Conservation (phyloP, 2,329 filamentous ascomycete species). For the Aspergillus aculeatus region DNA sequence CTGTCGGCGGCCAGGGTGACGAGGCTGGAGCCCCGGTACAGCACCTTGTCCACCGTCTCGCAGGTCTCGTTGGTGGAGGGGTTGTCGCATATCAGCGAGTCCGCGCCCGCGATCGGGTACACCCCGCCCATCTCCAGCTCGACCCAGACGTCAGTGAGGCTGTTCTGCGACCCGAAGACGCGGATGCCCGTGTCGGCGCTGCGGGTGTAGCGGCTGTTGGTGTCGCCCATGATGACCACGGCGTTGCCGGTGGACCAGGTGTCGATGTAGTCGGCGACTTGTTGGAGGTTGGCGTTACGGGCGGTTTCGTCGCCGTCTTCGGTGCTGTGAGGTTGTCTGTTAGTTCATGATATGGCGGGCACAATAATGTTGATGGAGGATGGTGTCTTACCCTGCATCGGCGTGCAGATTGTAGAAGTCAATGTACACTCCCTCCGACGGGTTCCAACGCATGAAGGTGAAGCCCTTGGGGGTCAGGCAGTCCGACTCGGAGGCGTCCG, state of each 20-base stretch:
- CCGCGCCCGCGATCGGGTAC: slow-evolving; percentile 44
- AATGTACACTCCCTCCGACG: slow-evolving; percentile 56
- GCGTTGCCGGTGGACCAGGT: slow-evolving; percentile 58
- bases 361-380: neutral
- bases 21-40: slow-evolving; percentile 41
- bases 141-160: slow-evolving; percentile 61
- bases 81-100: slow-evolving; percentile 54
- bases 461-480: slow-evolving; percentile 70
- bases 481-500: slow-evolving; percentile 55
- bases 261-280: slow-evolving; percentile 59
- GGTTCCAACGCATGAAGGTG: slow-evolving; percentile 61
- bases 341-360: neutral
- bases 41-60: slow-evolving; percentile 67
- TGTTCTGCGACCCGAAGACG: slow-evolving; percentile 52
- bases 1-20: slow-evolving; percentile 52
- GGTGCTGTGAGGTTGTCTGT: slow-evolving; percentile 28
- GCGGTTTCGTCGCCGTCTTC: slow-evolving; percentile 54
- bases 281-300: slow-evolving; percentile 59
- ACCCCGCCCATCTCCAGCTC: slow-evolving; percentile 52
- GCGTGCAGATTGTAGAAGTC: slow-evolving; percentile 68
- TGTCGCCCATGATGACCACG: slow-evolving; percentile 64
- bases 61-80: slow-evolving; percentile 56
- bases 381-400: slow-evolving; percentile 55
- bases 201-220: slow-evolving; percentile 64
- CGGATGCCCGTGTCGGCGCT: slow-evolving; percentile 51